These are phyloP conservation scores for Mycena albidolilacea DNA, from an alignment of 768 basidiomycete species.

Conservation along the genomic window DNA sequence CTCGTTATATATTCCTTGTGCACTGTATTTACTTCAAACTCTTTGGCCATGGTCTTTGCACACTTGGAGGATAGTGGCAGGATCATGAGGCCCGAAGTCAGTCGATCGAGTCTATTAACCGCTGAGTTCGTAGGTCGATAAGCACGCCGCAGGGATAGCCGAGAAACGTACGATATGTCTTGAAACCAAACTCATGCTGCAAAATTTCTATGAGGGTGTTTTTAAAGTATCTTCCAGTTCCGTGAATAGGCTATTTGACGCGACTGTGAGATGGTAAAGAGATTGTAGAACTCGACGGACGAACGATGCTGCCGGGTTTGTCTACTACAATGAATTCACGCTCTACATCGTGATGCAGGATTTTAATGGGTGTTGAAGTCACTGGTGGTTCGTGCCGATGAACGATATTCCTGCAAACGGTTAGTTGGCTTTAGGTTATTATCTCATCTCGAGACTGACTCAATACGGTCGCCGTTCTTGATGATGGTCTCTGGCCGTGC, in stretches of 20 bases:
- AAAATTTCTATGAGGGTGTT: slow-evolving; percentile 93
- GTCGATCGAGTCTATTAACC: slow-evolving; percentile 92
- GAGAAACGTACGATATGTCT: slow-evolving; percentile 81
- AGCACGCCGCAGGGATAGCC: slow-evolving; percentile 19
- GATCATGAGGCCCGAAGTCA: slow-evolving; percentile 97
- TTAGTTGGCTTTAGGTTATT: slow-evolving; percentile 13
- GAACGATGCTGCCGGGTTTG: slow-evolving; percentile 96
- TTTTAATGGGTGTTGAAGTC: slow-evolving; percentile 83
- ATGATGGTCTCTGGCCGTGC: slow-evolving; percentile 86
- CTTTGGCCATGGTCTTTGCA: slow-evolving; percentile 79
- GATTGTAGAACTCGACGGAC: slow-evolving; percentile 52
- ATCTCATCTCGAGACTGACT: slow-evolving; percentile 65
- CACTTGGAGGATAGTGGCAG: slow-evolving; percentile 81
- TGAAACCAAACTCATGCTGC: slow-evolving; percentile 84
- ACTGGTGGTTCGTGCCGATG: slow-evolving; percentile 99
- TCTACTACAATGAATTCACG: slow-evolving; percentile 92
- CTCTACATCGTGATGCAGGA: slow-evolving; percentile 84
- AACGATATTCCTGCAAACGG: slow-evolving; percentile 80
- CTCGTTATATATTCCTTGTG: slow-evolving; percentile 95
- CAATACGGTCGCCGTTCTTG: slow-evolving; percentile 89
- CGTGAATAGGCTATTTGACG: slow-evolving; percentile 84
- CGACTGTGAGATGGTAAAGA: slow-evolving; percentile 30
- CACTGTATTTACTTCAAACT: slow-evolving; percentile 87
- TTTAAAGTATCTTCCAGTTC: slow-evolving; percentile 90
- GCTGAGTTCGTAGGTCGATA: slow-evolving; percentile 64